Evolutionary conservation across 208 protist genomes (phyloP).

Genomic region (Trypanosoma theileri): DNA sequence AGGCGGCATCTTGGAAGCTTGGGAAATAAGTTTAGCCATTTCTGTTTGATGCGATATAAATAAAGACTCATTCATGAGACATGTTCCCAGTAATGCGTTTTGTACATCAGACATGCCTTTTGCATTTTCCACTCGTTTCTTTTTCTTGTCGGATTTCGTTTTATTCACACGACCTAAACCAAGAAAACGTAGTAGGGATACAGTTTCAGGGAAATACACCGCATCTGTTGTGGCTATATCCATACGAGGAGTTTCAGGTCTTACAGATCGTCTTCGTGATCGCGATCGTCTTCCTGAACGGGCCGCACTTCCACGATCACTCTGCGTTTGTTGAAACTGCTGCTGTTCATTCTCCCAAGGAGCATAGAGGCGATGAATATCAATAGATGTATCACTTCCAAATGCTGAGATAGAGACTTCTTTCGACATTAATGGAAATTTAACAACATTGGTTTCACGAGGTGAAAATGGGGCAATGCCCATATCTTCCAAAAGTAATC

Average conservation of each 20-base stretch:
- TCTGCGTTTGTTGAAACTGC: not conserved
- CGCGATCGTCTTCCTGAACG: not conserved
- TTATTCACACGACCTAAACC: not conserved
- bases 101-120: not conserved
- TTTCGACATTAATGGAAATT: not conserved
- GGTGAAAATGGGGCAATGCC: not conserved
- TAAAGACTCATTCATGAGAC: not conserved
- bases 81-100: not conserved
- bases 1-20: not conserved
- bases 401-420: not conserved
- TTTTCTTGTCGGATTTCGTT: not conserved
- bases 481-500: not conserved
- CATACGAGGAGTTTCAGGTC: too few relatives aligned
- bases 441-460: not conserved
- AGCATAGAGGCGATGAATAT: not conserved
- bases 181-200: not conserved
- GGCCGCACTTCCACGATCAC: not conserved
- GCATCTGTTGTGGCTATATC: not conserved
- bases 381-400: not conserved
- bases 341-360: slow-evolving; percentile 1
- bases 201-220: not conserved
- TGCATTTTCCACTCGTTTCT: not conserved
- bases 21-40: not conserved
- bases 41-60: slow-evolving; percentile 3
- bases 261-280: too few relatives aligned